Conservation (phyloP, 352 stramenopile species). For the Phytophthora brassicae region DNA sequence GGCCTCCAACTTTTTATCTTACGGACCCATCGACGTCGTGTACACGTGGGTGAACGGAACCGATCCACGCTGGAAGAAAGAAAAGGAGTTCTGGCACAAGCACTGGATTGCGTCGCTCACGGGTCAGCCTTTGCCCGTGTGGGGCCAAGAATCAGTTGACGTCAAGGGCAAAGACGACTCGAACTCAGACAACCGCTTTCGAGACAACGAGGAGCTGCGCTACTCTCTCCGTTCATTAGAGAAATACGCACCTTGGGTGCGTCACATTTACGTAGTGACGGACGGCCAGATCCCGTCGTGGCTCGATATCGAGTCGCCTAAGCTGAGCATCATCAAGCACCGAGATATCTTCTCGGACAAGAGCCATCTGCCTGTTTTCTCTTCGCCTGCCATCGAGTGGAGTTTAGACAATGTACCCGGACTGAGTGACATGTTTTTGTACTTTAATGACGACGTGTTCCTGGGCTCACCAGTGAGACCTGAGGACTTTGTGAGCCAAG, state of each 20-base stretch:
- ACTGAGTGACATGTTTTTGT: slow-evolving; percentile 92
- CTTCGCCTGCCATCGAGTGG: slow-evolving; percentile 93
- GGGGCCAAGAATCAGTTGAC: slow-evolving; percentile 36
- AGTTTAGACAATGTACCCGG: slow-evolving; percentile 93
- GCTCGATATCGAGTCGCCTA: slow-evolving; percentile 85
- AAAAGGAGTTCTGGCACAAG: slow-evolving; percentile 89
- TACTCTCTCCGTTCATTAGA: slow-evolving; percentile 93
- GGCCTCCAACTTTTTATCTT: slow-evolving; percentile 55
- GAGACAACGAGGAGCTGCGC: slow-evolving; percentile 93
- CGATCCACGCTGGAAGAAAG: slow-evolving; percentile 90
- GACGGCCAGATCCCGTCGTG: slow-evolving; percentile 94
- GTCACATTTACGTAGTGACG: slow-evolving; percentile 94
- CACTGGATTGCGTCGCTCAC: slow-evolving; percentile 88
- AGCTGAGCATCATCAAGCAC: slow-evolving; percentile 90
- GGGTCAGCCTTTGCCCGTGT: slow-evolving; percentile 66
- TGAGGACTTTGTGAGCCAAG: slow-evolving; percentile 91
- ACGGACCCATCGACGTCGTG: slow-evolving; percentile 93
- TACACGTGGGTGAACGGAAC: slow-evolving; percentile 97
- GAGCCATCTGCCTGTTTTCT: slow-evolving; percentile 92
- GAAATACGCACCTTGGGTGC: slow-evolving; percentile 95
- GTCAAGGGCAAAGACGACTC: slow-evolving; percentile 70
- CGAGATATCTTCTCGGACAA: slow-evolving; percentile 89
- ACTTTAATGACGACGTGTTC: slow-evolving; percentile 98
- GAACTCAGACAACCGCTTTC: slow-evolving; percentile 91
- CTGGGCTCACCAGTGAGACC: slow-evolving; percentile 85